A percentile compares a stretch with the other conserved stretches of the same genome.
Evolutionary conservation across 1,139 yeast genomes (phyloP).

Genomic region (Suhomyces yuchorum): DNA sequence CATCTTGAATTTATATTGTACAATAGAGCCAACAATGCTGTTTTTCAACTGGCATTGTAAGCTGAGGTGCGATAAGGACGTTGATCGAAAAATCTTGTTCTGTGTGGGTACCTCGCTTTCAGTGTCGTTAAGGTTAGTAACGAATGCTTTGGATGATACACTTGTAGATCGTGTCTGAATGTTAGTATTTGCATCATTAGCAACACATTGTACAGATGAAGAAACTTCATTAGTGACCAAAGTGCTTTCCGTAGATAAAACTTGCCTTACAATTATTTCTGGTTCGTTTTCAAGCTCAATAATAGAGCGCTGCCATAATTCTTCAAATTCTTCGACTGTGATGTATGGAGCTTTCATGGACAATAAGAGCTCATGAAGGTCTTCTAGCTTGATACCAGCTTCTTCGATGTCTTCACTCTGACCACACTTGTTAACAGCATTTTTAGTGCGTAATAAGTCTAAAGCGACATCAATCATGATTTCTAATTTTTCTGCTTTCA

Average conservation of each 20-base stretch:
- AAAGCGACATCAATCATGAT: constrained; percentile 70
- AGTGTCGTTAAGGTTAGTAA: constrained; percentile 36
- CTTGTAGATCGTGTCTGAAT: constrained; percentile 35
- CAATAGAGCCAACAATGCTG: constrained; percentile 52
- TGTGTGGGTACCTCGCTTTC: constrained; percentile 33
- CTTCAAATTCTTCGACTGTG: constrained; percentile 74
- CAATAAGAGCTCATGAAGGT: constrained; percentile 60
- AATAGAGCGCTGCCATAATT: constrained; percentile 72
- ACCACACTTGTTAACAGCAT: constrained; percentile 73
- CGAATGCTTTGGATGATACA: constrained; percentile 26
- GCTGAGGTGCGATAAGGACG: constrained; percentile 67
- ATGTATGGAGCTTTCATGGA: constrained; percentile 61
- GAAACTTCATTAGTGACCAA: not conserved
- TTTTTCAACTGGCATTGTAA: constrained; percentile 61
- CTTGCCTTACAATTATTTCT: constrained; percentile 87
- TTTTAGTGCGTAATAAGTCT: constrained; percentile 64
- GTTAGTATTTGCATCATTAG: constrained; percentile 22
- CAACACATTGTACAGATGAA: not conserved
- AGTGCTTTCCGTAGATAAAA: constrained; percentile 24
- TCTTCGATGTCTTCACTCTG: constrained; percentile 42
- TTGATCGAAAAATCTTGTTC: constrained; percentile 66
- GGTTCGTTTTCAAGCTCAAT: constrained; percentile 69
- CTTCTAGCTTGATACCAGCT: constrained; percentile 55
- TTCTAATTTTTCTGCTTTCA: constrained; percentile 67
- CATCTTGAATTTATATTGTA: constrained; percentile 44